Conservation (phyloP, 257 asterid genomes). For the Ballota nigra region DNA sequence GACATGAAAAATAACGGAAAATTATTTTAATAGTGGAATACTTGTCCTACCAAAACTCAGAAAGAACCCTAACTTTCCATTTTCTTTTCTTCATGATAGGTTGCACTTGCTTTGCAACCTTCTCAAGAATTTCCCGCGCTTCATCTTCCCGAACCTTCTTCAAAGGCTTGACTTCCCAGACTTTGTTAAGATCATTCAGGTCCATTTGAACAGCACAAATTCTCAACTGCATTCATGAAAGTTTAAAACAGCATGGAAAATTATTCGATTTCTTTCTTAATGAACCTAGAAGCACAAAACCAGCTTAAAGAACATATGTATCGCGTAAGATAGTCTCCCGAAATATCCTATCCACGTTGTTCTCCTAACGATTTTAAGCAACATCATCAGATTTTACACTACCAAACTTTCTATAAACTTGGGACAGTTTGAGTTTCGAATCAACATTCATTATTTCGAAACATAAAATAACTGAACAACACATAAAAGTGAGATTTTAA, state of each 20-base stretch:
- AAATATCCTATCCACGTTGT: too few species aligned
- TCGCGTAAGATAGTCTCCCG: not conserved
- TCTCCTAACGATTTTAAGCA: too few species aligned
- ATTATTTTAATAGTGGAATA: not conserved
- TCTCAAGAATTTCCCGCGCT: conserved; percentile 73
- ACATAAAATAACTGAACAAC: too few species aligned
- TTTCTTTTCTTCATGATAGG: conserved; percentile 75
- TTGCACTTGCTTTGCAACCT: conserved; percentile 84
- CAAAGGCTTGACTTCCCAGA: conserved; percentile 75
- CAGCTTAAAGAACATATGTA: not conserved
- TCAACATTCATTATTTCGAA: too few species aligned
- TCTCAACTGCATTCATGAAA: conserved; percentile 19
- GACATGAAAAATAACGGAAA: not conserved
- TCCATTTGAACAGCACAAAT: conserved; percentile 44
- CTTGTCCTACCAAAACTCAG: conserved; percentile 67
- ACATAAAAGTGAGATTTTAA: too few species aligned
- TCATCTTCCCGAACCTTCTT: conserved; percentile 66
- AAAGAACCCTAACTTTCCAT: conserved; percentile 75
- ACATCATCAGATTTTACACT: too few species aligned
- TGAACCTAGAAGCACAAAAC: not conserved
- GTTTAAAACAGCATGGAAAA: not conserved
- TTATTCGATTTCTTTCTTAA: not conserved
- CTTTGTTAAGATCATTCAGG: conserved; percentile 80
- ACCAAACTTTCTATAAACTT: too few species aligned
- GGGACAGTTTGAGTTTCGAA: too few species aligned